phyloP scores from a whole-genome alignment of 108 stramenopile species.

The Fistulifera pelliculosa region DNA sequence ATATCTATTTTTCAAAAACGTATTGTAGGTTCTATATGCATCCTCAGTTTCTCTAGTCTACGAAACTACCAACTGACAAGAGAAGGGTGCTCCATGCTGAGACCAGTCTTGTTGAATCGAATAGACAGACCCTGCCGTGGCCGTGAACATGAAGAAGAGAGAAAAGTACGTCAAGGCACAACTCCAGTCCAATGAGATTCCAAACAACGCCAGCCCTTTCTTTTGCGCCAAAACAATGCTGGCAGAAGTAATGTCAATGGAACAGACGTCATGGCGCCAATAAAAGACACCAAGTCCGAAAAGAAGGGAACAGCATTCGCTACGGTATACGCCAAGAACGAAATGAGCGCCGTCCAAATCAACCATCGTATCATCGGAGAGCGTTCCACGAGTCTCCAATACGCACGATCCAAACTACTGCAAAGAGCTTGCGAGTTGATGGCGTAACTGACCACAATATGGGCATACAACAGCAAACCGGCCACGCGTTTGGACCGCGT shows the following conservation, averaged over 20 bases:
- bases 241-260: conserved; percentile 59
- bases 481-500: conserved; percentile 33
- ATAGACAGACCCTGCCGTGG: conserved; percentile 39
- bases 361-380: conserved; percentile 35
- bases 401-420: conserved; percentile 51
- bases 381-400: conserved; percentile 22
- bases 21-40: too few species aligned
- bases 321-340: conserved; percentile 37
- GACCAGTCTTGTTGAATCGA: conserved; percentile 53
- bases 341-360: conserved; percentile 33
- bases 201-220: not conserved
- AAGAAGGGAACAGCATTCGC: conserved; percentile 66
- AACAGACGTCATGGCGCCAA: conserved; percentile 55
- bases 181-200: too few species aligned
- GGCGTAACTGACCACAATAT: conserved; percentile 67
- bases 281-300: conserved; percentile 61
- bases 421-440: conserved; percentile 74
- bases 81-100: conserved; percentile 13
- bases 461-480: conserved; percentile 56
- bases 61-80: too few species aligned
- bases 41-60: too few species aligned
- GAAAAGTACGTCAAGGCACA: conserved; percentile 36
- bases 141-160: conserved; percentile 43
- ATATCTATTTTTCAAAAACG: too few species aligned
- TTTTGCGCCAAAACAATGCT: conserved; percentile 43